Evolutionary conservation across 1,284 basidiomycete species (phyloP).

Genomic region (Gymnopus androsaceus): DNA sequence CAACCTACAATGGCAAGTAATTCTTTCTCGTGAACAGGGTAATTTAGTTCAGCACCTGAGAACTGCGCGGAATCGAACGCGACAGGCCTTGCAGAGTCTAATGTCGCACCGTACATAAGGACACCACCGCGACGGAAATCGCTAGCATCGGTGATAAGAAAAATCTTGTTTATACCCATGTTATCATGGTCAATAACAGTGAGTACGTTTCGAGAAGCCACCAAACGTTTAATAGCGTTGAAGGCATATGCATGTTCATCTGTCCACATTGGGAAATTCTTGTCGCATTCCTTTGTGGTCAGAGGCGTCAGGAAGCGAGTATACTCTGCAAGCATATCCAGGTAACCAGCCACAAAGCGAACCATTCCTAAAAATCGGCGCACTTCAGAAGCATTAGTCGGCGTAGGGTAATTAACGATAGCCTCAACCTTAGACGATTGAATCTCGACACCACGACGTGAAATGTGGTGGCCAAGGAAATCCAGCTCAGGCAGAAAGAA

Average conservation of each 20-base stretch:
- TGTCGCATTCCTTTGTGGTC: constrained; percentile 24
- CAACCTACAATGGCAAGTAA: constrained; percentile 35
- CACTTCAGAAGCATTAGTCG: constrained; percentile 24
- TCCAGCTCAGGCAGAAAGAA: constrained; percentile 17
- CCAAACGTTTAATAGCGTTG: constrained; percentile 29
- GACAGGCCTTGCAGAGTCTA: constrained; percentile 30
- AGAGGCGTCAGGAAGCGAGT: constrained; percentile 29
- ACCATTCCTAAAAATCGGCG: constrained; percentile 34
- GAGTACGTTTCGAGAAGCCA: constrained; percentile 24
- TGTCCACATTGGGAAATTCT: constrained; percentile 27
- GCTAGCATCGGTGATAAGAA: constrained; percentile 33
- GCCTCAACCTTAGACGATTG: constrained; percentile 17
- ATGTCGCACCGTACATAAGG: constrained; percentile 26
- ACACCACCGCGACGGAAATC: constrained; percentile 31
- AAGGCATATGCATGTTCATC: constrained; percentile 27
- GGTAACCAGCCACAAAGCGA: constrained; percentile 31
- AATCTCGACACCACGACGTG: constrained; percentile 24
- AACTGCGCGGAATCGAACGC: constrained; percentile 32
- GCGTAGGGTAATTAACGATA: constrained; percentile 26
- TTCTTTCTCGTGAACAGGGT: constrained; percentile 37
- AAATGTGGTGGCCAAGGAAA: constrained; percentile 33
- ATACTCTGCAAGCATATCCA: constrained; percentile 28
- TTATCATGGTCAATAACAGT: constrained; percentile 28
- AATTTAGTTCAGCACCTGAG: constrained; percentile 32
- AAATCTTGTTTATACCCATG: constrained; percentile 30